Evolutionary conservation across 441 rosid genomes (phyloP).

Genomic region (Biscutella laevigata): DNA sequence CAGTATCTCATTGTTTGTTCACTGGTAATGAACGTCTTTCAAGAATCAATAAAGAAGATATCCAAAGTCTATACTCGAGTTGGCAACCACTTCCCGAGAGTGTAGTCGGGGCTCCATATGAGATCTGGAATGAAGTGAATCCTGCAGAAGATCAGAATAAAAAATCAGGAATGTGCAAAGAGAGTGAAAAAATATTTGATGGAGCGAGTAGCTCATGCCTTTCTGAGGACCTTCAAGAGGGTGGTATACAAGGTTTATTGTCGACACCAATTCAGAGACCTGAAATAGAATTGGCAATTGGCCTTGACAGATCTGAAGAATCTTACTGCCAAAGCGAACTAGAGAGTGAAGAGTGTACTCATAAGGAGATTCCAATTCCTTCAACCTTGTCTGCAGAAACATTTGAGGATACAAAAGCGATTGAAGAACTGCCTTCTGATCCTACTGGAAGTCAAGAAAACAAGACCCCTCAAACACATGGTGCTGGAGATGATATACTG

Average conservation of each 20-base stretch:
- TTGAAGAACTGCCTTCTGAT: conserved; percentile 23
- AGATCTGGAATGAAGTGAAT: conserved; percentile 22
- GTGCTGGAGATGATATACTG: conserved; percentile 21
- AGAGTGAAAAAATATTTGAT: conserved; percentile 1
- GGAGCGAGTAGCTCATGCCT: conserved; percentile 24
- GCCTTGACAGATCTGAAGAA: conserved; percentile 20
- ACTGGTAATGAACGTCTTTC: conserved; percentile 12
- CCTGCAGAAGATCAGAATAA: conserved; percentile 15
- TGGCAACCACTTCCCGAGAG: conserved; percentile 19
- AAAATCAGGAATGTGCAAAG: conserved; percentile 8
- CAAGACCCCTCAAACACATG: conserved; percentile 29
- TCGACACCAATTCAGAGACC: conserved; percentile 11
- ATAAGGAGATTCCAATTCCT: conserved; percentile 11
- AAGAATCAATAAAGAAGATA: conserved; percentile 18
- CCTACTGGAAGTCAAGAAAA: conserved; percentile 26
- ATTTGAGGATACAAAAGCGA: conserved; percentile 27
- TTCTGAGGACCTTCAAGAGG: conserved; percentile 17
- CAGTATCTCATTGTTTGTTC: conserved; percentile 15
- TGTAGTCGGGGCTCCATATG: conserved; percentile 4
- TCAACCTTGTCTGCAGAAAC: conserved; percentile 21
- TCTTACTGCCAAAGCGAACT: conserved; percentile 20
- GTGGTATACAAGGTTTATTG: conserved; percentile 14
- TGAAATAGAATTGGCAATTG: conserved; percentile 7
- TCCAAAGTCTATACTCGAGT: conserved; percentile 10
- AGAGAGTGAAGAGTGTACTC: conserved; percentile 15